Evolutionary conservation across 2,329 filamentous ascomycete species (phyloP).

Genomic region (Calonectria naviculata): DNA sequence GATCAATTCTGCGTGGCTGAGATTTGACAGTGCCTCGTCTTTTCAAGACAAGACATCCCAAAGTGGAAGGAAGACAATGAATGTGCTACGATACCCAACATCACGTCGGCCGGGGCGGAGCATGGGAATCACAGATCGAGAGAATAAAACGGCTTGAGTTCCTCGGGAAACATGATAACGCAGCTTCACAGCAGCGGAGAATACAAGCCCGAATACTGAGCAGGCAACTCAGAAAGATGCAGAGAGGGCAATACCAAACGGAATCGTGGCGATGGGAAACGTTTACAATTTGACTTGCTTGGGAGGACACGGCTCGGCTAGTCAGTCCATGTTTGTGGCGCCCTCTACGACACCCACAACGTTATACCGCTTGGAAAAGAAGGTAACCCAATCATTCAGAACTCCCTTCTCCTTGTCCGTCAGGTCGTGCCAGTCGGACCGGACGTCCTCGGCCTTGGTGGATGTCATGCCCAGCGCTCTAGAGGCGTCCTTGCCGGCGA

Average conservation of each 20-base stretch:
- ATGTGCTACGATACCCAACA: neutral
- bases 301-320: constrained; percentile 34
- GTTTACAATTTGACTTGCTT: constrained; percentile 36
- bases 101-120: neutral
- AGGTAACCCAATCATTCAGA: constrained; percentile 92
- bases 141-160: neutral
- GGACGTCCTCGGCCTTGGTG: constrained; percentile 85
- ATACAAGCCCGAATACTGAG: constrained; percentile 15
- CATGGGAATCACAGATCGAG: neutral
- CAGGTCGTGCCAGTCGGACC: constrained; percentile 84
- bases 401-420: constrained; percentile 86
- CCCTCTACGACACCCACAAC: constrained; percentile 77
- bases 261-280: neutral
- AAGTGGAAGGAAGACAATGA: neutral
- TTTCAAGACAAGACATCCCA: neutral
- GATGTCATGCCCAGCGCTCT: constrained; percentile 89
- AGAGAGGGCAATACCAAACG: neutral
- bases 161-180: neutral
- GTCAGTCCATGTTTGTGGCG: constrained; percentile 65
- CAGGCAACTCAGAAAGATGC: neutral
- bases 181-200: constrained; percentile 35
- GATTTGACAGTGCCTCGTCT: neutral
- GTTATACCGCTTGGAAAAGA: constrained; percentile 97
- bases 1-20: neutral
- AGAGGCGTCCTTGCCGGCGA: constrained; percentile 96